phyloP scores from a whole-genome alignment of 1,139 yeast genomes.

The Sporopachydermia cereana region DNA sequence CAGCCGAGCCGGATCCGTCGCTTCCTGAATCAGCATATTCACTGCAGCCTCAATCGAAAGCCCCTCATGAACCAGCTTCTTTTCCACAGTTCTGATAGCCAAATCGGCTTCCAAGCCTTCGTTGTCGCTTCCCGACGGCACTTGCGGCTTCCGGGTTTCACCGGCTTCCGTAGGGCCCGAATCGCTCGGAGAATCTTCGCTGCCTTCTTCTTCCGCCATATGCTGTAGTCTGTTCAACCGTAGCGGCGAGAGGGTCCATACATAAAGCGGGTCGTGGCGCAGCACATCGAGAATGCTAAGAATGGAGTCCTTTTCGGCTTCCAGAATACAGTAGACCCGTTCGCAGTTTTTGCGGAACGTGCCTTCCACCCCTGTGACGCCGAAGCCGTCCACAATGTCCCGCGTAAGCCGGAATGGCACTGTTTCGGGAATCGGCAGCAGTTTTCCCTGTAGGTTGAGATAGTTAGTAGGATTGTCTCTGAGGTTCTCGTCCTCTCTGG shows the following conservation, averaged over 20 bases:
- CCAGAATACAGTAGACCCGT: conserved; percentile 55
- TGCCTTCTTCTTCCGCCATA: conserved; percentile 10
- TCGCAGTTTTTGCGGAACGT: conserved; percentile 76
- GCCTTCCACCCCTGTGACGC: conserved; percentile 86
- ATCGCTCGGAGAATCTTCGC: conserved; percentile 13
- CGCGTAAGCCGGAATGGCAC: conserved; percentile 91
- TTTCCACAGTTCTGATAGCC: conserved; percentile 63
- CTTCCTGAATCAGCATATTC: conserved; percentile 68
- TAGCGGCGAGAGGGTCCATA: conserved; percentile 77
- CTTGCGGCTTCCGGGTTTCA: neutral
- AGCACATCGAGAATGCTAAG: conserved; percentile 76
- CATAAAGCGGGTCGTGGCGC: conserved; percentile 84
- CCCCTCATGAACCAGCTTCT: conserved; percentile 54
- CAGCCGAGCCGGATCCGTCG: conserved; percentile 54
- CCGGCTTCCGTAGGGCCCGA: neutral
- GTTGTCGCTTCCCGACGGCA: conserved; percentile 26
- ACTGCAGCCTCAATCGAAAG: conserved; percentile 79
- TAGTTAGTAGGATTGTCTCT: too few species aligned
- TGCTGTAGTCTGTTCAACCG: conserved; percentile 19
- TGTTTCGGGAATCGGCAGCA: conserved; percentile 77
- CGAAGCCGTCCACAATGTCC: conserved; percentile 85
- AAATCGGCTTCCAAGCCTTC: conserved; percentile 69
- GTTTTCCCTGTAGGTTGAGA: conserved; percentile 50
- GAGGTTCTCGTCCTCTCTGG: too few species aligned
- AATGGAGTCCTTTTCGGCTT: conserved; percentile 58